Conservation (phyloP, 148 eudicot species). For the Chenopodium suecicum region DNA sequence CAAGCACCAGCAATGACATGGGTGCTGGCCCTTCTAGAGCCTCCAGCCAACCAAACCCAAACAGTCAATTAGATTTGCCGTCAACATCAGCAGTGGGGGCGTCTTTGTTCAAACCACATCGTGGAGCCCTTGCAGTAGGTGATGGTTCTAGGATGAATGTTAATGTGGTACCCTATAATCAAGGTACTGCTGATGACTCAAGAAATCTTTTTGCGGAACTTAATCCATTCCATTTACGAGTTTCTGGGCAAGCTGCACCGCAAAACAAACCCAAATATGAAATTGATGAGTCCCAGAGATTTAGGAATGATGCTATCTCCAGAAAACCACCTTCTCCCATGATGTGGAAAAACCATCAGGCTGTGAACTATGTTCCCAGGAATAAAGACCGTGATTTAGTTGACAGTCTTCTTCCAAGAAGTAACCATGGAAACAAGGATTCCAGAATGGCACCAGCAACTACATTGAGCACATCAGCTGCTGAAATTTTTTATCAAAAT, state of each 20-base stretch:
- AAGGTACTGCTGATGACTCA: slow-evolving; percentile 56
- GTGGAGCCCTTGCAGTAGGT: slow-evolving; percentile 68
- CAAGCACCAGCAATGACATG: slow-evolving; percentile 32
- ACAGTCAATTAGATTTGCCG: slow-evolving; percentile 54
- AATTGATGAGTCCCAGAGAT: slow-evolving; percentile 51
- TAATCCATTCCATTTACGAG: slow-evolving; percentile 81
- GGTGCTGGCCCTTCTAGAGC: slow-evolving; percentile 63
- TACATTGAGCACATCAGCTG: slow-evolving; percentile 38
- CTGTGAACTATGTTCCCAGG: slow-evolving; percentile 59
- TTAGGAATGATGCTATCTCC: slow-evolving; percentile 50
- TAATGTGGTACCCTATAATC: slow-evolving; percentile 74
- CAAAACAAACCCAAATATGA: slow-evolving; percentile 53
- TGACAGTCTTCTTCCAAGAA: slow-evolving; percentile 45
- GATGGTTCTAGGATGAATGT: slow-evolving; percentile 84
- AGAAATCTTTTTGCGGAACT: slow-evolving; percentile 90
- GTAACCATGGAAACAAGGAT: slow-evolving; percentile 37
- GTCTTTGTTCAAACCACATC: slow-evolving; percentile 75
- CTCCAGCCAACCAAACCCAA: slow-evolving; percentile 35
- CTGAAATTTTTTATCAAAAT: slow-evolving; percentile 38
- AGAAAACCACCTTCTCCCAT: slow-evolving; percentile 70
- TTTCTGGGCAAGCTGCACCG: slow-evolving; percentile 54
- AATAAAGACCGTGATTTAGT: slow-evolving; percentile 50
- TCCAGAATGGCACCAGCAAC: slow-evolving; percentile 44
- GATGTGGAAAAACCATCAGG: slow-evolving; percentile 77
- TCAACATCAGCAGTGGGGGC: slow-evolving; percentile 66